Evolutionary conservation across 768 basidiomycete species (phyloP).

Genomic region (Xerocomellus amylosporus): DNA sequence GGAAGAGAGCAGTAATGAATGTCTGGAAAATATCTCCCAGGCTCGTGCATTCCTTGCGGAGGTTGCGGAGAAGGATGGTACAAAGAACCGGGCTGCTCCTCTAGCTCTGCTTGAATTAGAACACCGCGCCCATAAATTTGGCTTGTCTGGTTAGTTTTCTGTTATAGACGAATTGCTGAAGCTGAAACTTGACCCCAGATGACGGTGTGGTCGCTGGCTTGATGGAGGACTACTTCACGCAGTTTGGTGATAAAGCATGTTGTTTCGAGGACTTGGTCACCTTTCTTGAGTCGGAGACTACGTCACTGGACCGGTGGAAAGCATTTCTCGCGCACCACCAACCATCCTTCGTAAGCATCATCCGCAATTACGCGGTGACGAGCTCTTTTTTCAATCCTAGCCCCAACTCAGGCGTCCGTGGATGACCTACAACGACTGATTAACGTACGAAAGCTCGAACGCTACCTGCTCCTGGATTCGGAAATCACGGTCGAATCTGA

Average conservation of each 20-base stretch:
- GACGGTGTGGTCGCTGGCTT: constrained; percentile 42
- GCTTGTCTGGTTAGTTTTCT: constrained; percentile 39
- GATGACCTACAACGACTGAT: constrained; percentile 63
- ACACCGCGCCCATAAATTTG: constrained; percentile 49
- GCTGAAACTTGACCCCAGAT: constrained; percentile 37
- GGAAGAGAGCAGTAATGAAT: constrained; percentile 39
- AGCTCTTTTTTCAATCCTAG: constrained; percentile 17
- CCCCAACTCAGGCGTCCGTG: constrained; percentile 41
- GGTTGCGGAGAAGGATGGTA: constrained; percentile 63
- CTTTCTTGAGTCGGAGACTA: constrained; percentile 52
- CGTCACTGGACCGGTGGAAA: constrained; percentile 50
- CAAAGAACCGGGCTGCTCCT: constrained; percentile 68
- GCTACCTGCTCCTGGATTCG: constrained; percentile 50
- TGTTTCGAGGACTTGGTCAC: constrained; percentile 84
- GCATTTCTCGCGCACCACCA: constrained; percentile 49
- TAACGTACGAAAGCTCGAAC: constrained; percentile 73
- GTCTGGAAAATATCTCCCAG: constrained; percentile 39
- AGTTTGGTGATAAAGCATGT: constrained; percentile 77
- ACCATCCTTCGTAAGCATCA: constrained; percentile 45
- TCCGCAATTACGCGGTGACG: constrained; percentile 6
- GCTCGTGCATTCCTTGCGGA: constrained; percentile 51
- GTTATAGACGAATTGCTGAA: not conserved
- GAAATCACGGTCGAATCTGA: constrained; percentile 61
- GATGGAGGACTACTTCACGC: constrained; percentile 65
- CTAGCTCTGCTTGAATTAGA: constrained; percentile 78